Evolutionary conservation across 495 filamentous ascomycete species (phyloP), one percentile per base, ranked within the genome.

Genomic region (Thermochaetoides thermophila): DNA sequence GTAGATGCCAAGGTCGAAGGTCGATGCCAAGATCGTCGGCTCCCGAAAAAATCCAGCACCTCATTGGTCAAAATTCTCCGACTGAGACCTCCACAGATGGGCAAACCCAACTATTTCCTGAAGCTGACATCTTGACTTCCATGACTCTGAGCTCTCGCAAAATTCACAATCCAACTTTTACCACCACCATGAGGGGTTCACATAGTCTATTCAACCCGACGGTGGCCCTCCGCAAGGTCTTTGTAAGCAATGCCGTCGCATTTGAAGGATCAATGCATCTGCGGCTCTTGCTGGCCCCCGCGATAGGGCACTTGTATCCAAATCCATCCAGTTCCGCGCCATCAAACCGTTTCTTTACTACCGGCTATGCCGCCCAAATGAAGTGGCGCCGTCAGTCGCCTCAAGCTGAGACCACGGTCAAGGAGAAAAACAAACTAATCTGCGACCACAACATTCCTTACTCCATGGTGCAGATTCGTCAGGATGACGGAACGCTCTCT

Each of bases 361-460:
- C 27, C 29, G 3, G 14, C 13, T 32, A 3, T 9, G 21, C 12
- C 7, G 14, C 27, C 14, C 20, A 31, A 12, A 0, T 13, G 1
- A 20, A 15, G n/a, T 18, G 19, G 14, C 15, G 4, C 0, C 18
- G 25, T 1, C 0, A 2, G 3, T 4, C 0, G 4, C 20, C 22
- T 7, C 3, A 1, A 5, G 0, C 18, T 13, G 11, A 21, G 0
- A 11, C 15, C 5, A 13, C 3, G 14, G 16, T 12, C 5, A n/a
- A 17, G 1, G 28, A 27, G 17, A 11, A 18, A 1, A 35, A 28
- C 15, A 11, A 17, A 2, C 2, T 3, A 3, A 20, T 40, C 17
- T 38, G 52, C 29, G 67, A 83, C 47, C 49, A 68, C 40, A 56
- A 63, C n/a, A 84, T 84, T 39, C 44, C 38, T 14, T 49, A 64